Conservation (phyloP, 495 filamentous ascomycete species). For the Aspergillus olivimuriae region DNA sequence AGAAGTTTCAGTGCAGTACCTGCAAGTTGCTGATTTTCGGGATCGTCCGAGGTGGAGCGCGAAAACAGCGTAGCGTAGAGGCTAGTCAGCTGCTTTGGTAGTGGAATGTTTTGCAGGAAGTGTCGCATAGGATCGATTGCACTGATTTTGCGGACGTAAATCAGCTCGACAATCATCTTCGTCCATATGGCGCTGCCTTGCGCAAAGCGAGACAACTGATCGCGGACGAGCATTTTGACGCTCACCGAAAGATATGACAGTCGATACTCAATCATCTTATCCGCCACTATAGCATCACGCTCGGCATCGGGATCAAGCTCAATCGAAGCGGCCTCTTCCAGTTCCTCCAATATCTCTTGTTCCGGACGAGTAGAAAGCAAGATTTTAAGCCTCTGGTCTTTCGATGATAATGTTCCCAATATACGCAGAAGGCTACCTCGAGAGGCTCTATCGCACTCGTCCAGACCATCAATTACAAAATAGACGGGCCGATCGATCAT, state of each 20-base stretch:
- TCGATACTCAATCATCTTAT: slow-evolving; percentile 12
- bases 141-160: slow-evolving; percentile 11
- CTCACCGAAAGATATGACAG: slow-evolving; percentile 6
- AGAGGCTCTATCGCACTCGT: slow-evolving; percentile 23
- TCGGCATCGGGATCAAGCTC: slow-evolving; percentile 8
- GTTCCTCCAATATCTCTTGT: slow-evolving; percentile 13
- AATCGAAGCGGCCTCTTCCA: slow-evolving; percentile 12
- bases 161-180: slow-evolving; percentile 14
- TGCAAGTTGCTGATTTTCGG: slow-evolving; percentile 13
- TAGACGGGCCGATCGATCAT: slow-evolving; percentile 12
- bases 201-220: slow-evolving; percentile 11
- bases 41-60: slow-evolving; percentile 9
- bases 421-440: slow-evolving; percentile 13
- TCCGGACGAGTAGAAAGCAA: slow-evolving; percentile 15
- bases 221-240: slow-evolving; percentile 10
- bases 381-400: slow-evolving; percentile 6
- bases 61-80: slow-evolving; percentile 13
- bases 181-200: slow-evolving; percentile 18
- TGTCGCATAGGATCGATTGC: slow-evolving; percentile 10
- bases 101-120: slow-evolving; percentile 11
- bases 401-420: slow-evolving; percentile 9
- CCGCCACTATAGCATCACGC: slow-evolving; percentile 14
- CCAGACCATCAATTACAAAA: slow-evolving; percentile 22
- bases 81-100: slow-evolving; percentile 8
- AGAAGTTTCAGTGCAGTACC: slow-evolving; percentile 17